Base-by-base conservation (phyloP, 1,139 yeast genomes). In the Spathaspora jeffriesii region DNA sequence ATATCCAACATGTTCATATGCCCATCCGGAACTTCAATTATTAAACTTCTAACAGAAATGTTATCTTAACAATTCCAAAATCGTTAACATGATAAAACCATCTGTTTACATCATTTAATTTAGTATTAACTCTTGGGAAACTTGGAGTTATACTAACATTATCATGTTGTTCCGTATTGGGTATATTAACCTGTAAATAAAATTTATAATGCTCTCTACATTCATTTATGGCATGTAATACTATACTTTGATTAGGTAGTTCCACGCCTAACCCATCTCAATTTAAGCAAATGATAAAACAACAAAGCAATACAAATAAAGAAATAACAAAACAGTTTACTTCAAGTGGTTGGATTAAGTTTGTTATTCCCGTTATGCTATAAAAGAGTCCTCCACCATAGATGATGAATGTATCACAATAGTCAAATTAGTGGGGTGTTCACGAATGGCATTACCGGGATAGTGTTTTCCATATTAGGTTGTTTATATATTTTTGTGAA, bases 281-380 rank as follows among this genome's bases (percentile, higher is more conserved):
- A n/a, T 57, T 49, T 40, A 68, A 63, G 78, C 79, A 76, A 11
- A 76, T 43, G 7, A 75, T 48, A 23, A 76, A 51, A 47, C 63
- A 55, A 7, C 71, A 64, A 53, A 74, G 72, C 47, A 76, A 60
- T 14, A 75, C 75, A 53, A 60, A 75, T 8, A 76, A 37, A 5
- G 67, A 57, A 11, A 68, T 61, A 7, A 48, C 40, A n/a, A 48
- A 20, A 31, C 47, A 48, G 43, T 56, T 59, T 14, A 21, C 47
- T 8, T 10, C 13, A n/a, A 7, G n/a, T n/a, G 40, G 30, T 8
- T 30, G 23, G 20, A 9, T 15, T 4, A 5, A 28, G 18, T 18
- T 14, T 27, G 28, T 30, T 3, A 22, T 37, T 10, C 21, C 23
- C 13, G 31, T n/a, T n/a, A n/a, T n/a, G n/a, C n/a, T n/a, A 46